Conservation (phyloP, 2,329 filamentous ascomycete species). For the Penicillium sp. region DNA sequence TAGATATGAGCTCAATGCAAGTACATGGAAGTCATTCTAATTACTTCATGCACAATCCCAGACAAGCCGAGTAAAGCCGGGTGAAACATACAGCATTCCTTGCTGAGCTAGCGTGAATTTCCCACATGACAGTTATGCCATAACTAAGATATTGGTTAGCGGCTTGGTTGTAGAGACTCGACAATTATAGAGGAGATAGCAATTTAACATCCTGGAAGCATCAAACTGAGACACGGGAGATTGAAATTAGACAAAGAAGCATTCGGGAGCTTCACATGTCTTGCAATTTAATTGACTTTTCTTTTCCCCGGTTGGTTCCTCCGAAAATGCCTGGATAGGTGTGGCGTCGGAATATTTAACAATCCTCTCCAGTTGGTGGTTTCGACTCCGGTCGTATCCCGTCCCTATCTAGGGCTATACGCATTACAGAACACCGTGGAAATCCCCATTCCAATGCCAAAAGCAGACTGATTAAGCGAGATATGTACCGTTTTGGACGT, state of each 20-base stretch:
- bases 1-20: neutral
- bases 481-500: neutral
- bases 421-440: neutral
- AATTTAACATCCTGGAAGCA: neutral
- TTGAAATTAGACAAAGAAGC: neutral
- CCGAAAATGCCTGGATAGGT: neutral
- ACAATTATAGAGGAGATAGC: neutral
- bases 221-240: slow-evolving; percentile 9
- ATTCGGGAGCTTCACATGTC: slow-evolving; percentile 4
- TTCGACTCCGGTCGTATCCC: neutral
- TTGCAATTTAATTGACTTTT: slow-evolving; percentile 19
- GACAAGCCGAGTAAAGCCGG: neutral
- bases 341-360: neutral
- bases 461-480: slow-evolving; percentile 3
- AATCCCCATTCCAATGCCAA: neutral
- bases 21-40: neutral
- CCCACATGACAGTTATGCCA: neutral
- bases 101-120: neutral
- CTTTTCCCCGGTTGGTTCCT: slow-evolving; percentile 11
- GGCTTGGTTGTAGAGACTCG: neutral
- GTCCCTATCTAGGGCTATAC: neutral
- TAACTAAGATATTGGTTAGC: neutral
- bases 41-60: neutral
- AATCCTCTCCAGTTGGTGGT: neutral
- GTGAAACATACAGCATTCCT: slow-evolving; percentile 1